Conservation (phyloP, 2,329 filamentous ascomycete species). For the Colletotrichum orchidophilum region DNA sequence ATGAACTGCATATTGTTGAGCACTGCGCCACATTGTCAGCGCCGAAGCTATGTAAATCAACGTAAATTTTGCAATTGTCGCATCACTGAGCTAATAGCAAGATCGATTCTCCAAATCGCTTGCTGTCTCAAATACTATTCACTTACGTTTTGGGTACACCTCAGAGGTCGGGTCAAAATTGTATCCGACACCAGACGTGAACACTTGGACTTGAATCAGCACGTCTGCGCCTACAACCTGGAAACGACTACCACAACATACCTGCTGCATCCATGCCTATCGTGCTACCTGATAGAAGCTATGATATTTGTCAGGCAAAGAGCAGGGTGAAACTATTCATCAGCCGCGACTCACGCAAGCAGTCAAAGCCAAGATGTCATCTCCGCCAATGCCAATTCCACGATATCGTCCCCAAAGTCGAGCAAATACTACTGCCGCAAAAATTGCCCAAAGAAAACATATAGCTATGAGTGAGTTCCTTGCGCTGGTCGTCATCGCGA, state of each 20-base stretch:
- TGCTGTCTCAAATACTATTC: not conserved
- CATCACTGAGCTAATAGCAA: too few relatives aligned
- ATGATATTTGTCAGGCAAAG: not conserved
- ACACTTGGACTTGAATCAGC: not conserved
- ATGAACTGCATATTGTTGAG: conserved; percentile 33
- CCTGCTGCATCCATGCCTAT: conserved; percentile 30
- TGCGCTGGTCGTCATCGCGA: conserved; percentile 31
- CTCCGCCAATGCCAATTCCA: conserved; percentile 30
- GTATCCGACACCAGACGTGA: conserved; percentile 34
- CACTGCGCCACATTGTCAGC: conserved; percentile 2
- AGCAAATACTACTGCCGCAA: conserved; percentile 13
- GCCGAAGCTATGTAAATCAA: too few relatives aligned
- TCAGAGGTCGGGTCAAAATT: conserved; percentile 29
- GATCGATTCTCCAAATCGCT: not conserved
- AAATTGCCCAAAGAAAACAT: conserved; percentile 22
- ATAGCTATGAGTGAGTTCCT: conserved; percentile 30
- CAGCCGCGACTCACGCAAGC: conserved; percentile 27
- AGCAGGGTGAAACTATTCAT: too few relatives aligned
- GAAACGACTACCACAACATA: not conserved
- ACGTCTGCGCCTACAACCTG: too few relatives aligned
- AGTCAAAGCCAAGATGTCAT: conserved; percentile 28
- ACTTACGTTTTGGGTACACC: conserved; percentile 31
- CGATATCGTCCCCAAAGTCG: conserved; percentile 26
- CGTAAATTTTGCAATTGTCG: not conserved
- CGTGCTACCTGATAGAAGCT: conserved; percentile 30